These are phyloP conservation scores for Kuraishia hungarica DNA, from an alignment of 805 yeast genomes.

Conservation along the genomic window DNA sequence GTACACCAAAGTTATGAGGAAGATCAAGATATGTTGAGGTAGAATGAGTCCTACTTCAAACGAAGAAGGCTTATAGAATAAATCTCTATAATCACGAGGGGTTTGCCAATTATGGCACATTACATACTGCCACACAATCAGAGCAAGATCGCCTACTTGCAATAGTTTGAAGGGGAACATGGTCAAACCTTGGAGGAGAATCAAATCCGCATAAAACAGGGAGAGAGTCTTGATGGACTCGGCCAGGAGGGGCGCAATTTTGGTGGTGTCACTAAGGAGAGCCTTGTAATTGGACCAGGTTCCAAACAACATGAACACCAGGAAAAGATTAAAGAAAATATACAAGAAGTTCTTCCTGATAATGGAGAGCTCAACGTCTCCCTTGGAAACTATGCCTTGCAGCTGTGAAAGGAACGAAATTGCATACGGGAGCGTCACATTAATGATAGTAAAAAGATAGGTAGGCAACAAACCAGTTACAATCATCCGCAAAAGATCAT, in stretches of 20 bases:
- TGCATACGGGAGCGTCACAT: conserved; percentile 45
- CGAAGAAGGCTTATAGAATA: conserved; percentile 47
- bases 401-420: conserved; percentile 38
- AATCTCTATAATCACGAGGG: conserved; percentile 41
- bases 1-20: conserved; percentile 49
- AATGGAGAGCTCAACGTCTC: conserved; percentile 50
- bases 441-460: conserved; percentile 45
- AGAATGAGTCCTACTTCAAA: conserved; percentile 54
- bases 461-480: conserved; percentile 61
- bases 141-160: conserved; percentile 45
- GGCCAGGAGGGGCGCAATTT: conserved; percentile 48
- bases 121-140: conserved; percentile 33
- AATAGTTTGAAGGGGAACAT: conserved; percentile 52
- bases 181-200: conserved; percentile 61
- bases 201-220: conserved; percentile 49
- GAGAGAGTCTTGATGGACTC: conserved; percentile 42
- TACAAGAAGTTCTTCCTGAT: conserved; percentile 51
- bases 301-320: conserved; percentile 55
- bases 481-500: conserved; percentile 42
- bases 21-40: conserved; percentile 54
- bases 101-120: conserved; percentile 29
- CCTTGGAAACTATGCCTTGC: conserved; percentile 48
- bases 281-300: conserved; percentile 54
- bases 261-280: conserved; percentile 47
- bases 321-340: conserved; percentile 51